Evolutionary conservation across 2,329 filamentous ascomycete genomes (phyloP), one percentile per base, ranked within the genome.

Genomic region (Fonsecaea nubica): DNA sequence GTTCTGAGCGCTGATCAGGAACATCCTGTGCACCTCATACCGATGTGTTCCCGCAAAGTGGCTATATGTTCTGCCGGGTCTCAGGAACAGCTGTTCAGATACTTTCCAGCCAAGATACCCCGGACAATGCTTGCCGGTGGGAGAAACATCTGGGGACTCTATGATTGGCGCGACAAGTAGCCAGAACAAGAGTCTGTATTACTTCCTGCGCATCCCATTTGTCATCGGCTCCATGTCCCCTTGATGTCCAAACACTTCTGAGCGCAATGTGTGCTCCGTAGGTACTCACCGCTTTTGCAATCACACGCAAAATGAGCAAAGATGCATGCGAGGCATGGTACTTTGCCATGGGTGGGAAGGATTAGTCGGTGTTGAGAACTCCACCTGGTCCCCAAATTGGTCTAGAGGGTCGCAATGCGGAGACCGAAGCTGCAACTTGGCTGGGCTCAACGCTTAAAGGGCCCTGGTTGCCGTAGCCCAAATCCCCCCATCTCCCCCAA

Each of bases 331-430:
- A 45, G 40, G 40, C 40, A 50, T 53, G 58, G 58, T 61, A 52
- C 58, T 53, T 61, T 61, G 33, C 53, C 48, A 32, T 5, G 32
- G 48, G 45, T 61, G 58, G 58, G 58, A 61, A 53, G 32, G 25
- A 33, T 54, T 61, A 61, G 58, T 30, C 13, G 15, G 38, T 53
- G 58, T 61, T 61, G 58, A 61, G 58, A 53, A 30, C 45, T 50
- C 58, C 58, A 50, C 58, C 53, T 32, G 9, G 15, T 35, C 9
- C 33, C 58, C 40, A 21, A 61, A 54, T 35, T n/a, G 33, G 58
- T 40, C 35, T 38, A 54, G 58, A 52, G 32, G 32, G 5, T 25
- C 13, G 15, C 25, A 36, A 62, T 62, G 52, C 60, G 60, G 60
- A 56, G 50, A 56, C 60, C 60, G 60, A 62, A 62, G 52, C 52